Percentiles rank a stretch among this genome's conserved stretches.
Conservation (phyloP, 2,329 filamentous ascomycete species). For the Pyrenochaeta sp. region DNA sequence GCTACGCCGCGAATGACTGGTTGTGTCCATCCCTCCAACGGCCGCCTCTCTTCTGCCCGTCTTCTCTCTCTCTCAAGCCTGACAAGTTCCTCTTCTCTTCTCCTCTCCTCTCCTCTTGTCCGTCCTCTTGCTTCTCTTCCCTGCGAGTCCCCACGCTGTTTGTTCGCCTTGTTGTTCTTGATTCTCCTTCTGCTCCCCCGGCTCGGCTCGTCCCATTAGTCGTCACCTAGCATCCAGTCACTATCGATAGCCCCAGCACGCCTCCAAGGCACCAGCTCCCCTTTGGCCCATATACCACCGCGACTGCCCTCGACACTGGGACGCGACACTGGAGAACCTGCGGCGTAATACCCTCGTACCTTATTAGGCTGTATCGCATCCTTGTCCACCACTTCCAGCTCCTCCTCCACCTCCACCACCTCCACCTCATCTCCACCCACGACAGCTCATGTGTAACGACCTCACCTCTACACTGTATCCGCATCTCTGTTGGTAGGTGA, state of each 20-base stretch:
- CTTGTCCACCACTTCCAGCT: not conserved
- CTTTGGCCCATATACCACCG: conserved; percentile 3
- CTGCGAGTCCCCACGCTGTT: not conserved
- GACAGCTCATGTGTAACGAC: conserved; percentile 49
- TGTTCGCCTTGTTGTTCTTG: not conserved
- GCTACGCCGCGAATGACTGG: conserved; percentile 18
- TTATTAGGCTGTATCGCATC: not conserved
- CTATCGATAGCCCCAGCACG: conserved; percentile 14
- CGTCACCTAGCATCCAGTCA: conserved; percentile 11
- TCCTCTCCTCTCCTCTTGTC: not conserved
- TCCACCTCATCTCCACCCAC: conserved; percentile 11
- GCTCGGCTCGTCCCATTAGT: conserved; percentile 1
- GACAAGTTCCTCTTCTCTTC: not conserved
- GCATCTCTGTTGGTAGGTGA: conserved; percentile 49
- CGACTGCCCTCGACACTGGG: not conserved
- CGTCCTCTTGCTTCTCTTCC: conserved; percentile 1
- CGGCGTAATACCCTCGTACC: not conserved
- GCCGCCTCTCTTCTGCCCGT: conserved; percentile 10
- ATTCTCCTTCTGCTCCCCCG: not conserved
- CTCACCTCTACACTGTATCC: conserved; percentile 49
- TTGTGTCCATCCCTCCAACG: not conserved
- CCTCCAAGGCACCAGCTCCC: conserved; percentile 13
- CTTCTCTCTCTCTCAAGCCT: conserved; percentile 7
- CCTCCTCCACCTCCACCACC: not conserved
- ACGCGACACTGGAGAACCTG: not conserved